phyloP scores from a whole-genome alignment of 73 alveolate species.

The Tetrahymena malaccensis region DNA sequence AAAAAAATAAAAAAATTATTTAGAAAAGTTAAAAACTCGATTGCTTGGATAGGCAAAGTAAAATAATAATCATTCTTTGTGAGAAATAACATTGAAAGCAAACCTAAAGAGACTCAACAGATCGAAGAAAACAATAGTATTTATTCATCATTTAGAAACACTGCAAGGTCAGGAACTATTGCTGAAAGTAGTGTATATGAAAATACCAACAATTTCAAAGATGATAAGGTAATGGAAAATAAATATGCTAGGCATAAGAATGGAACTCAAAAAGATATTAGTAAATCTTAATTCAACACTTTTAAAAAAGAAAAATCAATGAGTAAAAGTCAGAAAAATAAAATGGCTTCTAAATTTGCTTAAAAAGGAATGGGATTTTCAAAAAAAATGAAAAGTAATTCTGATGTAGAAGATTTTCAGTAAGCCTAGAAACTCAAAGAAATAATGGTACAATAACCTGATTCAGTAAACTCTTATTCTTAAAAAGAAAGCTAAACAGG shows the following conservation, averaged over 20 bases:
- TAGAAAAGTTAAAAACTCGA: background rate
- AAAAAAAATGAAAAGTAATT: background rate
- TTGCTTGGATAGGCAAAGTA: background rate
- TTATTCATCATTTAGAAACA: background rate
- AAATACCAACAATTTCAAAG: background rate
- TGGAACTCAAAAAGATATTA: background rate
- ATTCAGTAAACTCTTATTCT: background rate
- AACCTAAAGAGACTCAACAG: background rate
- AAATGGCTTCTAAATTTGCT: background rate
- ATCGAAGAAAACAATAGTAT: background rate
- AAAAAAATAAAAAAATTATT: background rate
- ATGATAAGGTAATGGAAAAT: background rate
- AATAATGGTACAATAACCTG: background rate
- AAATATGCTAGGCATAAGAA: too few relatives aligned
- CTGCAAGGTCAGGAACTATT: background rate
- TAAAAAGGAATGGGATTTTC: background rate
- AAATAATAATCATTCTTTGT: background rate
- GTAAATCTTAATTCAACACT: background rate
- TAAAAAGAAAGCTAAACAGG: background rate
- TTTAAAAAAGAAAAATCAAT: background rate
- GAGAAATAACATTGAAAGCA: background rate
- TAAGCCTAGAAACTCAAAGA: background rate
- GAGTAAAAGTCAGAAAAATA: too few relatives aligned
- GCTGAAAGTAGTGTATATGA: background rate
- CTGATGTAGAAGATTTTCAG: background rate